phyloP scores from a whole-genome alignment of 306 rosid genomes.

The Sicyos edulis region DNA sequence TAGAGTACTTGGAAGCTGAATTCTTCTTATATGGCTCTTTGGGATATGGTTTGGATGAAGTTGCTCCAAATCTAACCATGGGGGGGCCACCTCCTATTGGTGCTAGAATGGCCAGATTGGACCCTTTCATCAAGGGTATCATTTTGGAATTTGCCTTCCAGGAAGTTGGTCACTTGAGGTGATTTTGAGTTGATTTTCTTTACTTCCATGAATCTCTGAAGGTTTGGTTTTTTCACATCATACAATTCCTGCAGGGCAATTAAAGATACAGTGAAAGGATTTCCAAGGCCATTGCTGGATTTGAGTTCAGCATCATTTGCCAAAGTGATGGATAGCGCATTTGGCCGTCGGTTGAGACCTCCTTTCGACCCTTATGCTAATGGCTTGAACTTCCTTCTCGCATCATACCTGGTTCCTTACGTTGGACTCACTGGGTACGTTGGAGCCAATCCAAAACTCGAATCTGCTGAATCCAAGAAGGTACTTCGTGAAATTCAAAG shows the following conservation, averaged over 20 bases:
- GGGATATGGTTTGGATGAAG: conserved; percentile 49
- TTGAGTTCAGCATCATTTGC: conserved; percentile 48
- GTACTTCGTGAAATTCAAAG: conserved; percentile 28
- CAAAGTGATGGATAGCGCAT: conserved; percentile 39
- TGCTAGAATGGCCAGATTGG: conserved; percentile 37
- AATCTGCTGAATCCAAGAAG: conserved; percentile 30
- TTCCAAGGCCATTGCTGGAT: conserved; percentile 71
- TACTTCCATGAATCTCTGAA: background rate
- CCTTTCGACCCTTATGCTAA: conserved; percentile 68
- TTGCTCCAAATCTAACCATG: conserved; percentile 39
- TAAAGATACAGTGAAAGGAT: conserved; percentile 41
- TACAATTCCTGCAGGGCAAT: conserved; percentile 47
- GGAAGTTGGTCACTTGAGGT: conserved; percentile 58
- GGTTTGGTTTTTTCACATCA: background rate
- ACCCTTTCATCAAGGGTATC: conserved; percentile 28
- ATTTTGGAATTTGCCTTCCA: conserved; percentile 52
- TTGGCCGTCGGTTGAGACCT: conserved; percentile 42
- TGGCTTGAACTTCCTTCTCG: conserved; percentile 52
- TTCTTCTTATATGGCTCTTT: conserved; percentile 50
- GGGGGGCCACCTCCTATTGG: conserved; percentile 63
- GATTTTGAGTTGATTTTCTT: background rate
- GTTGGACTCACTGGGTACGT: conserved; percentile 89
- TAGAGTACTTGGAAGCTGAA: conserved; percentile 70
- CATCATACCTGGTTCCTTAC: conserved; percentile 65
- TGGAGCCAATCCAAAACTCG: conserved; percentile 52